These are phyloP conservation scores for Saposhnikovia divaricata DNA, from an alignment of 129 eudicot genomes.

Conservation along the genomic window DNA sequence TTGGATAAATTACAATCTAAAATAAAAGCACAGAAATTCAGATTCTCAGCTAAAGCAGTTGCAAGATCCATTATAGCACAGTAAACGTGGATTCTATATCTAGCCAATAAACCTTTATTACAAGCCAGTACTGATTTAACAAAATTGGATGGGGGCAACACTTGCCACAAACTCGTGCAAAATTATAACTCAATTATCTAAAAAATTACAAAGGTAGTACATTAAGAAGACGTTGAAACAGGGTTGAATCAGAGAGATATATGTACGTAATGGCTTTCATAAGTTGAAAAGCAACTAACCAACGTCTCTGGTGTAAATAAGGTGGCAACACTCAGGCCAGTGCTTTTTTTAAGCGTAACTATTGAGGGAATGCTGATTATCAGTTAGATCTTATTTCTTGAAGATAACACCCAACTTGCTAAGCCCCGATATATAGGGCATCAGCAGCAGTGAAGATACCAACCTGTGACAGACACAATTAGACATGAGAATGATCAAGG, in stretches of 20 bases:
- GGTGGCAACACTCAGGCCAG: not conserved
- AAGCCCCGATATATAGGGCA: constrained; percentile 71
- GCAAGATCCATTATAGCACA: not conserved
- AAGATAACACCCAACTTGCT: constrained; percentile 64
- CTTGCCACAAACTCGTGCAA: constrained; percentile 3
- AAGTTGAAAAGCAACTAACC: not conserved
- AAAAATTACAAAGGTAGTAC: too few species aligned
- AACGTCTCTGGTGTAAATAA: constrained; percentile 7
- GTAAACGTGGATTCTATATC: not conserved
- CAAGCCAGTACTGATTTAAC: not conserved
- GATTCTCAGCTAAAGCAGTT: not conserved
- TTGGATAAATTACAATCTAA: not conserved
- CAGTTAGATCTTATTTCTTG: constrained; percentile 68
- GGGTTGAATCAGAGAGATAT: too few species aligned
- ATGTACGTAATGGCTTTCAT: not conserved
- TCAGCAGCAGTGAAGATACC: constrained; percentile 68
- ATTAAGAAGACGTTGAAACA: too few species aligned
- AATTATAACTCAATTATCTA: not conserved
- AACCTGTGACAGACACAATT: constrained; percentile 32
- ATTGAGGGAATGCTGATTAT: constrained; percentile 4
- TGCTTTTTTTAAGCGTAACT: not conserved
- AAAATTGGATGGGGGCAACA: constrained; percentile 7
- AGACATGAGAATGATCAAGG: constrained; percentile 2
- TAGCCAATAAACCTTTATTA: not conserved
- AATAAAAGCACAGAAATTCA: not conserved